Evolutionary conservation across 2,329 filamentous ascomycete genomes (phyloP).

Genomic region (Metarhizium guizhouense): DNA sequence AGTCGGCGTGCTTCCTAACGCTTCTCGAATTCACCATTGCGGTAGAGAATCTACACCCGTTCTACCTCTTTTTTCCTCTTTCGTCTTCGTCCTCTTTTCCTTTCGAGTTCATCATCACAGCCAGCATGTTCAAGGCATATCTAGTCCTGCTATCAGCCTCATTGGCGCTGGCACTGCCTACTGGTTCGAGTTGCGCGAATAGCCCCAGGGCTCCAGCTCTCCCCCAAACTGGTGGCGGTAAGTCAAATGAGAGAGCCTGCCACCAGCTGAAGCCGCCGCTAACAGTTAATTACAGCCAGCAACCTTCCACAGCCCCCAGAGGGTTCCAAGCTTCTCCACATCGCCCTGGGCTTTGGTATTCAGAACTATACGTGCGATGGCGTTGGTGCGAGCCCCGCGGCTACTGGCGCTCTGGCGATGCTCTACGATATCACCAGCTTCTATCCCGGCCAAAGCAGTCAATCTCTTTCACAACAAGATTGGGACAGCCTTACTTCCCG

Average conservation of each 20-base stretch:
- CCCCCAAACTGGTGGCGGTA: conserved; percentile 2
- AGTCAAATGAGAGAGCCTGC: background rate
- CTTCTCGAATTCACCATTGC: background rate
- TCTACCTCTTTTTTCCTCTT: background rate
- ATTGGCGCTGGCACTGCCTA: conserved; percentile 20
- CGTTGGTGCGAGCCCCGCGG: conserved; percentile 23
- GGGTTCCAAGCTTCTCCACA: conserved; percentile 36
- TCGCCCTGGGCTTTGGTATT: conserved; percentile 54
- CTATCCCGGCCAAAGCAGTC: conserved; percentile 34
- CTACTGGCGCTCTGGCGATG: conserved; percentile 48
- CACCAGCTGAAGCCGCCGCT: background rate
- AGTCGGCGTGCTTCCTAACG: conserved; percentile 5
- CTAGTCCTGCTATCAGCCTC: conserved; percentile 24
- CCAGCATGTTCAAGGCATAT: conserved; percentile 24
- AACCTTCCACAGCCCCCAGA: conserved; percentile 36
- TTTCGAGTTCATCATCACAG: background rate
- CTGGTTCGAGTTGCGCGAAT: conserved; percentile 10
- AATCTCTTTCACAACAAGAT: conserved; percentile 26
- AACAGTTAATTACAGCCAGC: conserved; percentile 17
- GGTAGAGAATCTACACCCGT: conserved; percentile 11
- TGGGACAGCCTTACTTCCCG: conserved; percentile 32
- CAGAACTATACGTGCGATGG: conserved; percentile 60
- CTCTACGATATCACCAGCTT: conserved; percentile 48
- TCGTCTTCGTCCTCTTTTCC: background rate
- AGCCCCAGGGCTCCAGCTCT: conserved; percentile 4